These are phyloP conservation scores for Drosera capensis DNA, from an alignment of 148 eudicot species.

Conservation along the genomic window DNA sequence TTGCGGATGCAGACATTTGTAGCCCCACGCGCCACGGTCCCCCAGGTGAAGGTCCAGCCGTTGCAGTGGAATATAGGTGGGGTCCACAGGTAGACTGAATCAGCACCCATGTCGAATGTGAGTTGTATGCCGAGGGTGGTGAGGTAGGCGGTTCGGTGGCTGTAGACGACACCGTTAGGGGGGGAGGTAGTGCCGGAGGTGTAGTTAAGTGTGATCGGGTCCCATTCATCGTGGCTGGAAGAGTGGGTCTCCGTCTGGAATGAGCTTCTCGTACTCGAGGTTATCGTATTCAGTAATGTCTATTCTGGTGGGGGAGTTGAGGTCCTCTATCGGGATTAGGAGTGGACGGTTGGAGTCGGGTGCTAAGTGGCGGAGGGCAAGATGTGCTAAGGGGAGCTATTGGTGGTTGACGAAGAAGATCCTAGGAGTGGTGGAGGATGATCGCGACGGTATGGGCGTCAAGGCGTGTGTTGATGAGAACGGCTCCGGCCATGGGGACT, in stretches of 20 bases:
- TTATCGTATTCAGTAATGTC: neutral
- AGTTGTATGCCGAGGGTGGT: constrained; percentile 39
- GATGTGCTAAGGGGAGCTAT: constrained; percentile 21
- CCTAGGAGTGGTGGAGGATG: constrained; percentile 44
- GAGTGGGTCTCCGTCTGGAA: constrained; percentile 29
- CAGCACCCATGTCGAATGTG: constrained; percentile 31
- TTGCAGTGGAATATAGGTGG: constrained; percentile 82
- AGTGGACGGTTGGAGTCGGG: constrained; percentile 23
- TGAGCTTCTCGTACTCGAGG: constrained; percentile 34
- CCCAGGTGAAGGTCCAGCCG: constrained; percentile 76
- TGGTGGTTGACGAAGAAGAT: constrained; percentile 41
- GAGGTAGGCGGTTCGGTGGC: constrained; percentile 65
- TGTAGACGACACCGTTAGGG: constrained; percentile 64
- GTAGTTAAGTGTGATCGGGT: constrained; percentile 52
- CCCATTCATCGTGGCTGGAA: constrained; percentile 38
- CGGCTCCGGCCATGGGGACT: constrained; percentile 70
- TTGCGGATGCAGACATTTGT: constrained; percentile 46
- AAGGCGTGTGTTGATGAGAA: constrained; percentile 54
- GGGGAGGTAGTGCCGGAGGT: constrained; percentile 76
- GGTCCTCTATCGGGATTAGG: constrained; percentile 28
- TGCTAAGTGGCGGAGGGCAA: constrained; percentile 33
- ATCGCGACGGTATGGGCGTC: constrained; percentile 56
- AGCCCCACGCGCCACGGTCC: constrained; percentile 56
- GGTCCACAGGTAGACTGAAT: constrained; percentile 53
- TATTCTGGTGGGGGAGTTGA: constrained; percentile 1